Percentiles rank a stretch among this genome's conserved stretches.
These are phyloP conservation scores for Mycocentrospora acerina DNA, from an alignment of 2,329 filamentous ascomycete genomes.

Conservation along the genomic window DNA sequence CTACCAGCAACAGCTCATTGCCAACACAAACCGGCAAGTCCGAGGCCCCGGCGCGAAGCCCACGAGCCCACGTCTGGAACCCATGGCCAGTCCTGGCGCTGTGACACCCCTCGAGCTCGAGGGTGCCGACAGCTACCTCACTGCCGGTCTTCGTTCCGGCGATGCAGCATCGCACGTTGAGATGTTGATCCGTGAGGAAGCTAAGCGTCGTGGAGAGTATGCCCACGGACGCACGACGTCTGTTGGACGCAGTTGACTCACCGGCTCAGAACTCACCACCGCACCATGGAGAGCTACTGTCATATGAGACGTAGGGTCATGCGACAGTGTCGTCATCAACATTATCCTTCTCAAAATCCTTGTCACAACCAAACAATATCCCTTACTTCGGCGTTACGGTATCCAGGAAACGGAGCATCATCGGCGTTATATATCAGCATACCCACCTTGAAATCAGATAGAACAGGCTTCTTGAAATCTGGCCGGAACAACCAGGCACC, in stretches of 20 bases:
- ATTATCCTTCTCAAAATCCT: no score
- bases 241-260: slow-evolving; percentile 36
- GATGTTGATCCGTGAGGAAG: slow-evolving; percentile 50
- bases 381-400: slow-evolving; percentile 14
- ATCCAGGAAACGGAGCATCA: slow-evolving; percentile 27
- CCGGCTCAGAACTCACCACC: slow-evolving; percentile 9
- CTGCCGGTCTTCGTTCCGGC: slow-evolving; percentile 44
- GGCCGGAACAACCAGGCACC: slow-evolving; percentile 10
- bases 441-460: slow-evolving; percentile 3
- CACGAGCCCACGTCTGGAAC: slow-evolving; percentile 51
- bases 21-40: slow-evolving; percentile 29
- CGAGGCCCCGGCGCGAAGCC: slow-evolving; percentile 39
- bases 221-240: slow-evolving; percentile 32
- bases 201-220: slow-evolving; percentile 39
- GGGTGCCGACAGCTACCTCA: slow-evolving; percentile 46
- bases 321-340: slow-evolving; percentile 1
- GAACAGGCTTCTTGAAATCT: not conserved
- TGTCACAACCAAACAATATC: slow-evolving; percentile 3
- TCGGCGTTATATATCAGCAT: slow-evolving; percentile 34
- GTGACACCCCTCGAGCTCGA: slow-evolving; percentile 57
- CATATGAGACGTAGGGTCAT: slow-evolving; percentile 4
- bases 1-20: slow-evolving; percentile 51
- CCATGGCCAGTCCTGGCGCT: slow-evolving; percentile 53
- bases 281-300: slow-evolving; percentile 5
- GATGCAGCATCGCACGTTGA: slow-evolving; percentile 48